Evolutionary conservation across 2,329 filamentous ascomycete species (phyloP).

Genomic region (Tolypocladium ophioglossoides): DNA sequence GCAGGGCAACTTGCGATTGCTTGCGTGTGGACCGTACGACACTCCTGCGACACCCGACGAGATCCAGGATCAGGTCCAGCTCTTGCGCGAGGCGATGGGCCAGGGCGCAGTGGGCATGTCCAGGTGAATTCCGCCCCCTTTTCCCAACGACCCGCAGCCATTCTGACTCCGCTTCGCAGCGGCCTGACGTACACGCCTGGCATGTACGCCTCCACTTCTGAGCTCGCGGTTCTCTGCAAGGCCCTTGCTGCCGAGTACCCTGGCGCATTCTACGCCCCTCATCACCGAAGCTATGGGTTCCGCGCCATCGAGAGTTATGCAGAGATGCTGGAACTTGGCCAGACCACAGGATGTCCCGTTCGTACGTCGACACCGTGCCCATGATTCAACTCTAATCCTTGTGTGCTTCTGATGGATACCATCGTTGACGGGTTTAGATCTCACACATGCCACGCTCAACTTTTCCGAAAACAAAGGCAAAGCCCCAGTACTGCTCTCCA

Average conservation of each 20-base stretch:
- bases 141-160: background rate
- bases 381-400: too few relatives aligned
- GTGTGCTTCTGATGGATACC: too few relatives aligned
- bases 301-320: slow-evolving; percentile 13
- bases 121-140: slow-evolving; percentile 4
- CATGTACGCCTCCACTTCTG: slow-evolving; percentile 15
- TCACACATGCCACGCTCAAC: slow-evolving; percentile 14
- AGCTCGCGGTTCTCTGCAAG: slow-evolving; percentile 11
- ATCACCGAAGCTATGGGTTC: slow-evolving; percentile 14
- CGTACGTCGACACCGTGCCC: slow-evolving; percentile 5
- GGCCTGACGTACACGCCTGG: slow-evolving; percentile 14
- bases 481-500: slow-evolving; percentile 9
- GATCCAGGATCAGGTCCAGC: slow-evolving; percentile 10
- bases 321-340: slow-evolving; percentile 12
- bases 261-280: slow-evolving; percentile 12
- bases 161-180: slow-evolving; percentile 1
- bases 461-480: slow-evolving; percentile 13
- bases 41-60: slow-evolving; percentile 6
- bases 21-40: slow-evolving; percentile 13
- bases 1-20: slow-evolving; percentile 12
- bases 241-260: slow-evolving; percentile 10
- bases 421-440: slow-evolving; percentile 5
- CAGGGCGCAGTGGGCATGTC: slow-evolving; percentile 14
- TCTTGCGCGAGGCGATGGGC: slow-evolving; percentile 9
- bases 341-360: slow-evolving; percentile 12